These are phyloP conservation scores for Albizia julibrissin DNA, from an alignment of 306 rosid genomes.

Conservation along the genomic window DNA sequence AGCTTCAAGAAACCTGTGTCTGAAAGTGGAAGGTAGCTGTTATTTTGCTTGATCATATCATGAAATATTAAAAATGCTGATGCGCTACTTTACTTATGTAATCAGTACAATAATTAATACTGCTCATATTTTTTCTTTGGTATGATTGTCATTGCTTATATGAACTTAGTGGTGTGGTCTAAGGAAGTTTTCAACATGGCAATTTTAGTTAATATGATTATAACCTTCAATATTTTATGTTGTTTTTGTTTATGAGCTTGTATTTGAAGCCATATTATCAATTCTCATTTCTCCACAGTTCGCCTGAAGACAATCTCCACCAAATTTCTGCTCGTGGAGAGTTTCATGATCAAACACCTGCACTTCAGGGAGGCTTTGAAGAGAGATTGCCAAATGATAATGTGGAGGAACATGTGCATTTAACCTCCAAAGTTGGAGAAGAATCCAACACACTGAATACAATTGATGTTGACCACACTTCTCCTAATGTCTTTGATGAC, in stretches of 20 bases:
- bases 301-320: constrained; percentile 69
- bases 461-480: constrained; percentile 54
- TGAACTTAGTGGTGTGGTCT: not conserved
- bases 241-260: constrained; percentile 19
- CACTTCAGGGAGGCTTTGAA: constrained; percentile 50
- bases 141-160: not conserved
- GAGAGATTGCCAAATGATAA: constrained; percentile 54
- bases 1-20: constrained; percentile 62
- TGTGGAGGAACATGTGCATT: constrained; percentile 50
- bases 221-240: not conserved
- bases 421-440: constrained; percentile 52
- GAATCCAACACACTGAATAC: constrained; percentile 54
- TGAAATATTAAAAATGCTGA: constrained; percentile 9
- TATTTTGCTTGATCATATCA: constrained; percentile 20
- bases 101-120: not conserved
- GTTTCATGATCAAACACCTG: constrained; percentile 57
- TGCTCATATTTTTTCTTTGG: not conserved
- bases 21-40: constrained; percentile 78
- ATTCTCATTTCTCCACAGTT: constrained; percentile 50
- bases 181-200: not conserved
- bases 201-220: not conserved
- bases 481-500: constrained; percentile 63
- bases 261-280: constrained; percentile 21
- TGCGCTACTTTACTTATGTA: not conserved
- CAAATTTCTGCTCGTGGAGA: constrained; percentile 56